Conservation (phyloP, 129 eudicot genomes). For the Cynara cardunculus region DNA sequence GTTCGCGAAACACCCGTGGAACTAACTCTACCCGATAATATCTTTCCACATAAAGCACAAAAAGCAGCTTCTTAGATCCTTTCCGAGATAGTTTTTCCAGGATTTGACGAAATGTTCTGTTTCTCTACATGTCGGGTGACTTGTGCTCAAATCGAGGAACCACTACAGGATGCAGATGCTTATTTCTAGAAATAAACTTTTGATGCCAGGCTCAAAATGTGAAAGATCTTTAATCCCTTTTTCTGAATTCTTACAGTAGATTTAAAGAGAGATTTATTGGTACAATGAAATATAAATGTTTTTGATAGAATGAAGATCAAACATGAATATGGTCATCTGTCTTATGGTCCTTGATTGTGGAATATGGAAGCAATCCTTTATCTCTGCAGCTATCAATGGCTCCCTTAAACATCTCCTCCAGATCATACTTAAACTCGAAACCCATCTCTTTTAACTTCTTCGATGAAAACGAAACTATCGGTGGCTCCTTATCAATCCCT, state of each 20-base stretch:
- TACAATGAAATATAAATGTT: neutral
- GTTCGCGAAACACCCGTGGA: conserved; percentile 79
- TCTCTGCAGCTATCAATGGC: conserved; percentile 69
- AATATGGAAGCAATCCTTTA: conserved; percentile 77
- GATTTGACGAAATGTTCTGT: neutral
- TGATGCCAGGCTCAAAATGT: conserved; percentile 42
- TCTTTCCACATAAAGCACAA: conserved; percentile 54
- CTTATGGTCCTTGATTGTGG: conserved; percentile 28
- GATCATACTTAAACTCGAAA: conserved; percentile 60
- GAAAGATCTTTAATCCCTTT: conserved; percentile 20
- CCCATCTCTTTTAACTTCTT: conserved; percentile 68
- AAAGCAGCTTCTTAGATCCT: conserved; percentile 36
- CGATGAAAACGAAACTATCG: conserved; percentile 60
- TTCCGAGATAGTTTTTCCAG: neutral
- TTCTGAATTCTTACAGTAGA: conserved; percentile 20
- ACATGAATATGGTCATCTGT: conserved; percentile 32
- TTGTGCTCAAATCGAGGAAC: no score
- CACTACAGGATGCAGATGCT: no score
- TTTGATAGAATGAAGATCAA: conserved; percentile 29
- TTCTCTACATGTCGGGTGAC: neutral
- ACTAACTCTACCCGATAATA: conserved; percentile 55
- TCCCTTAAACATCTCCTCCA: conserved; percentile 80
- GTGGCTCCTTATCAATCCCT: conserved; percentile 52
- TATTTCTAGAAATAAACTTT: conserved; percentile 39
- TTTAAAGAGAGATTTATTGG: conserved; percentile 16